Evolutionary conservation across 345 rosid species (phyloP).

Genomic region (Garcia nutans): DNA sequence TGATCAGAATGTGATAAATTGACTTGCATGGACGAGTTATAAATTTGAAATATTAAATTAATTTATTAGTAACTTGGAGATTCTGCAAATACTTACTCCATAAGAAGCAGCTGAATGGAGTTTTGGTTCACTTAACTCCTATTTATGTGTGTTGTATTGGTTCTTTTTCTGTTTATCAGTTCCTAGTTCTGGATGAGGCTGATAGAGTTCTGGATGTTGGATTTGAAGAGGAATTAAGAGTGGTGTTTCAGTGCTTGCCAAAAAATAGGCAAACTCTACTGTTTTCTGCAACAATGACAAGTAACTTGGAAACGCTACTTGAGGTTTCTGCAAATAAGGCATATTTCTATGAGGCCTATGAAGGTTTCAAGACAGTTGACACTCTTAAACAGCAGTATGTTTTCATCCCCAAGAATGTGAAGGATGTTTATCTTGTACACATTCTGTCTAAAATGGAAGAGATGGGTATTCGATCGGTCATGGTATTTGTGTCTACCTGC

Average conservation of each 20-base stretch:
- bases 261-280: slow-evolving; percentile 73
- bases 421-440: slow-evolving; percentile 79
- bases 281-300: slow-evolving; percentile 96
- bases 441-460: slow-evolving; percentile 80
- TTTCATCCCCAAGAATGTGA: slow-evolving; percentile 66
- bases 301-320: slow-evolving; percentile 62
- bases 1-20: background rate
- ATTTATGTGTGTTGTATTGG: background rate
- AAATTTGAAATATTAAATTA: too few relatives aligned
- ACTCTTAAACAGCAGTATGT: slow-evolving; percentile 81
- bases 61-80: background rate
- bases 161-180: slow-evolving; percentile 37
- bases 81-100: background rate
- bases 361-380: slow-evolving; percentile 88
- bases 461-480: slow-evolving; percentile 80
- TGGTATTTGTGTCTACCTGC: slow-evolving; percentile 95
- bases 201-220: slow-evolving; percentile 97
- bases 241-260: slow-evolving; percentile 69
- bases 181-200: slow-evolving; percentile 92
- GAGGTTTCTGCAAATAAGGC: slow-evolving; percentile 84
- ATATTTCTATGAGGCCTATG: slow-evolving; percentile 90
- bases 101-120: background rate
- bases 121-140: background rate
- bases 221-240: slow-evolving; percentile 79
- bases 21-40: background rate